Evolutionary conservation across 2,329 filamentous ascomycete species (phyloP).

Genomic region (Chrysoporthe puriensis): DNA sequence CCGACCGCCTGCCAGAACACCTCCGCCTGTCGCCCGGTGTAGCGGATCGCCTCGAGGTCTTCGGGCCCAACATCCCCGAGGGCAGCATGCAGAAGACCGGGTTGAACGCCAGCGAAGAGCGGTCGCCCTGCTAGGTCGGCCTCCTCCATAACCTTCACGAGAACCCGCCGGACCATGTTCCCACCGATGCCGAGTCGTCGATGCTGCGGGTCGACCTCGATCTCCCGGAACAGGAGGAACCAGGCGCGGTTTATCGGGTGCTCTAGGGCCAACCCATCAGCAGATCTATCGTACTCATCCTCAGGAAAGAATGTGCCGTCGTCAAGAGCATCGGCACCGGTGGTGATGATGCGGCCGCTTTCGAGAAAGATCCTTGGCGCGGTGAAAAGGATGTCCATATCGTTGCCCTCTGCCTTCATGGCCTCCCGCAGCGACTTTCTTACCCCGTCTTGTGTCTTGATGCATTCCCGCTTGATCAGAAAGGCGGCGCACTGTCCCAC

Average conservation of each 20-base stretch:
- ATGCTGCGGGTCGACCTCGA: background rate
- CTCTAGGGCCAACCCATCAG: background rate
- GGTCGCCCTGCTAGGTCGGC: background rate
- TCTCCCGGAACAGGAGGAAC: slow-evolving; percentile 8
- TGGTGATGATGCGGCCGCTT: slow-evolving; percentile 1
- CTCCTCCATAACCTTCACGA: background rate
- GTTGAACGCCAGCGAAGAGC: slow-evolving; percentile 6
- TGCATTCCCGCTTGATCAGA: slow-evolving; percentile 10
- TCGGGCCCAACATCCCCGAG: background rate
- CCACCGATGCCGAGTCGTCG: slow-evolving; percentile 10
- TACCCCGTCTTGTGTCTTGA: background rate
- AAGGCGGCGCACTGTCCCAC: background rate
- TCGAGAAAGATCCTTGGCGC: background rate
- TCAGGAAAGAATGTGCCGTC: background rate
- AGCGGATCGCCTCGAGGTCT: background rate
- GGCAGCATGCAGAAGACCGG: background rate
- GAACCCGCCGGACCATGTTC: slow-evolving; percentile 5
- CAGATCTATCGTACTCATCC: background rate
- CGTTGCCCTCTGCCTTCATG: background rate
- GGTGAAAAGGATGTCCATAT: background rate
- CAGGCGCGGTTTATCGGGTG: slow-evolving; percentile 11
- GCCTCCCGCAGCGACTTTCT: slow-evolving; percentile 4
- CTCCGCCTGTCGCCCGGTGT: background rate
- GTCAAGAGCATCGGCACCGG: background rate
- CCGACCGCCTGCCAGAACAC: background rate